Evolutionary conservation across 2,329 filamentous ascomycete genomes (phyloP).

Genomic region (Diaporthe sp.): DNA sequence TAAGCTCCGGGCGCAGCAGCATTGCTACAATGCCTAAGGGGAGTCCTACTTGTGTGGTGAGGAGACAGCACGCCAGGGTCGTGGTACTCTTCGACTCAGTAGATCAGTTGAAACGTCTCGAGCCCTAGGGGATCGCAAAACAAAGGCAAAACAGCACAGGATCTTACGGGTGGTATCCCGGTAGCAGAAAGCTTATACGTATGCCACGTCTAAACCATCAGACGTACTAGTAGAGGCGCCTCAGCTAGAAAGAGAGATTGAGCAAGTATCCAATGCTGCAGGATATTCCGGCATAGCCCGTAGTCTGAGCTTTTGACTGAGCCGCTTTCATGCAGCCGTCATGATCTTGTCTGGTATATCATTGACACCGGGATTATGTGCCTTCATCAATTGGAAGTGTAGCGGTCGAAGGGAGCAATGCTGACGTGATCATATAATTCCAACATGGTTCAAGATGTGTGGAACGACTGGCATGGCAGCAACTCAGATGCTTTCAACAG

Average conservation of each 20-base stretch:
- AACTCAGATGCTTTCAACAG: background rate
- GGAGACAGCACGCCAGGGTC: background rate
- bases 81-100: background rate
- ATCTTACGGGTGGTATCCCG: constrained; percentile 12
- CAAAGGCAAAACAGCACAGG: constrained; percentile 10
- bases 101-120: constrained; percentile 24
- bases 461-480: background rate
- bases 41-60: background rate
- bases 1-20: constrained; percentile 7
- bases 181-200: constrained; percentile 14
- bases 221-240: background rate
- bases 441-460: background rate
- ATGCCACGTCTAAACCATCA: background rate
- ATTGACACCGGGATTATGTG: too few species aligned
- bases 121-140: constrained; percentile 9
- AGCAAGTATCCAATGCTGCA: constrained; percentile 6
- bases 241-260: background rate
- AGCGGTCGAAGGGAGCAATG: background rate
- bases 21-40: background rate
- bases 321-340: background rate
- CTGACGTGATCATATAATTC: too few species aligned
- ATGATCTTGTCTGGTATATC: background rate
- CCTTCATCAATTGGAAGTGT: background rate
- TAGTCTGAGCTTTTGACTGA: background rate
- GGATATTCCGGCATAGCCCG: background rate